Base-by-base conservation (phyloP, 352 stramenopile genomes). In the Globisporangium viniferum region DNA sequence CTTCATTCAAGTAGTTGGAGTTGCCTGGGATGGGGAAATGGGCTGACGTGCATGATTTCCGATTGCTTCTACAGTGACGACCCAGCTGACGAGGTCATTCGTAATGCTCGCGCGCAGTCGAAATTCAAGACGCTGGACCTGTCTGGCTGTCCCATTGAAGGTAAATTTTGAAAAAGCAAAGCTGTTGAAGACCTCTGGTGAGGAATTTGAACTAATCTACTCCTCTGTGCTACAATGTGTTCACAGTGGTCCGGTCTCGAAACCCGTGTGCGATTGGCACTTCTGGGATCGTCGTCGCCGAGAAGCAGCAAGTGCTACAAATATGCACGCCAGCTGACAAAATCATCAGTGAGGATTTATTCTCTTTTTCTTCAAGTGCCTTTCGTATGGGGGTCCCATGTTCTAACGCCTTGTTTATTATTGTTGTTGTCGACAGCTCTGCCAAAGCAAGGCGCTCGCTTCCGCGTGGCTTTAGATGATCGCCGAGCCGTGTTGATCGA, bases 91-190 rank as follows among this genome's bases (percentile, higher is more conserved):
- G 57, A 63, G 14, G 51, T 53, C 8, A 49, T 41, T 20, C 69
- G 75, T 2, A 76, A 54, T 35, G 56, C 58, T 2, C 76, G 77
- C 22, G 44, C 92, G 3, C 77, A 88, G 33, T 60, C 73, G 5
- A 92, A 90, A 63, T 65, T 93, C 24, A 85, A 84, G 33, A 74
- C 63, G 36, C 56, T 92, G 61, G 86, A 93, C 67, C 73, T 93
- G 7, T 91, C 84, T 2, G 86, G 86, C 12, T 92, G 82, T 59
- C 81, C 80, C 1, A 51, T 92, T 27, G 80, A 90, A 89, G 78
- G 83, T 92, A n/a, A 8, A n/a, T 7, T 49, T 49, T 24, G 24
- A 6, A 18, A n/a, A n/a, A 49, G 15, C 4, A 9, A 49, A 49
- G 8, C 41, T 49, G 39, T 49, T 1, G 41, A 8, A n/a, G 10